Conservation (phyloP, 2,329 filamentous ascomycete species). For the Ceratocystis ficicola region DNA sequence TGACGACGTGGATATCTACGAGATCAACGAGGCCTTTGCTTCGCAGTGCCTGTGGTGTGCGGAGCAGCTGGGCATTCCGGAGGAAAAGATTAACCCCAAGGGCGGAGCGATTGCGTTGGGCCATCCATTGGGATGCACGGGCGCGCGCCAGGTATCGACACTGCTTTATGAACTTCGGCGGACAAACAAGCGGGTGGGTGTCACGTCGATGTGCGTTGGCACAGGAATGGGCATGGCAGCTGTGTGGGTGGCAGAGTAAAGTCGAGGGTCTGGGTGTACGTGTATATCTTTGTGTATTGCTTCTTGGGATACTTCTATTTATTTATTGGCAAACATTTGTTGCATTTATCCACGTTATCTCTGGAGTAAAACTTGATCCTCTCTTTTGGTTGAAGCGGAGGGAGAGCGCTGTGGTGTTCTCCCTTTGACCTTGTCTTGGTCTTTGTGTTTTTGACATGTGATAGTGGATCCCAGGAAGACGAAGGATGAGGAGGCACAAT, state of each 20-base stretch:
- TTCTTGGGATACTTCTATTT: background rate
- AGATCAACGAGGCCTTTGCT: constrained; percentile 99
- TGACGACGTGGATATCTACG: constrained; percentile 90
- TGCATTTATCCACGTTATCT: background rate
- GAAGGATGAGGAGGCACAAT: background rate
- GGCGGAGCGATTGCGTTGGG: constrained; percentile 93
- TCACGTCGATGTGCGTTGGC: constrained; percentile 92
- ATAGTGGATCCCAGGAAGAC: constrained; percentile 14
- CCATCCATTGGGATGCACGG: constrained; percentile 88
- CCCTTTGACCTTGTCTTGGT: background rate
- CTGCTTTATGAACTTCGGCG: constrained; percentile 80
- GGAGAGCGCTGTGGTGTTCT: no score
- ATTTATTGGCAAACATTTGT: background rate
- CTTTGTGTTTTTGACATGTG: constrained; percentile 16
- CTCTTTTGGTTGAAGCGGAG: no score
- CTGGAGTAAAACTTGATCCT: no score
- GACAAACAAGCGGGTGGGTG: constrained; percentile 71
- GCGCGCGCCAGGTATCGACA: constrained; percentile 85
- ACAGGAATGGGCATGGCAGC: constrained; percentile 98
- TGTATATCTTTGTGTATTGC: constrained; percentile 10
- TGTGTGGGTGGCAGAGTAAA: constrained; percentile 85
- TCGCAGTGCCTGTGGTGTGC: constrained; percentile 89
- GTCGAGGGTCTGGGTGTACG: background rate
- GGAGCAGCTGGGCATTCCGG: constrained; percentile 70
- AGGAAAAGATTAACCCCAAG: constrained; percentile 91